Conservation (phyloP, 2,329 filamentous ascomycete genomes). For the Podosphaera fusca region DNA sequence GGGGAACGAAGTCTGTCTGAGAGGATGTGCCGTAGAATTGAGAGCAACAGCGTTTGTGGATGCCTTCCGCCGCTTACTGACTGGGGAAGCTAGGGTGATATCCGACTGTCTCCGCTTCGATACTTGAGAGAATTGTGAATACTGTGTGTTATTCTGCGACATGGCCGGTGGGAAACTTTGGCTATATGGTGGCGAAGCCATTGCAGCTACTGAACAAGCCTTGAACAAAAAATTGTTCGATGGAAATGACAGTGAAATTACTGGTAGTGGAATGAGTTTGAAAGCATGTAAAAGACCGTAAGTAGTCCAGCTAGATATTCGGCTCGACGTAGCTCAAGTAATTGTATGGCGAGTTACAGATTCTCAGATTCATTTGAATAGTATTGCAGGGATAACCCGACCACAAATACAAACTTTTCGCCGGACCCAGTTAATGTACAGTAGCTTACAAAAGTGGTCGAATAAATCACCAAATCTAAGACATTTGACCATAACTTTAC, state of each 20-base stretch:
- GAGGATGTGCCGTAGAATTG: conserved; percentile 36
- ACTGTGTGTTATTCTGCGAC: conserved; percentile 31
- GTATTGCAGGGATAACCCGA: too few relatives aligned
- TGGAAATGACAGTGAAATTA: not conserved
- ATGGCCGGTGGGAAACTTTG: conserved; percentile 15
- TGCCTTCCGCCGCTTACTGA: conserved; percentile 46
- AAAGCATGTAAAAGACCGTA: too few relatives aligned
- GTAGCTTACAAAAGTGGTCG: too few relatives aligned
- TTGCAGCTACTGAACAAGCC: not conserved
- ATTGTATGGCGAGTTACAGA: too few relatives aligned
- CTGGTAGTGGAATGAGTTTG: not conserved
- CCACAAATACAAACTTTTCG: too few relatives aligned
- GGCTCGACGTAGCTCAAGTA: too few relatives aligned
- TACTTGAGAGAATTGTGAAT: conserved; percentile 29
- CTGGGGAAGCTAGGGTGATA: conserved; percentile 23
- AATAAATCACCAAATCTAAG: too few relatives aligned
- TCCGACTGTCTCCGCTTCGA: conserved; percentile 40
- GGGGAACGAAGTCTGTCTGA: conserved; percentile 64
- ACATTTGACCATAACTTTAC: too few relatives aligned
- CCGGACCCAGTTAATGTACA: too few relatives aligned
- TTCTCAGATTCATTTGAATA: too few relatives aligned
- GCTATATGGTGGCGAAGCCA: conserved; percentile 14
- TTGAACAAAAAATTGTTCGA: not conserved
- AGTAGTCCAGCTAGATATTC: too few relatives aligned
- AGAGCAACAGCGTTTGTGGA: conserved; percentile 36